These are phyloP conservation scores for Melastoma malabathricum DNA, from an alignment of 345 rosid genomes.

Conservation along the genomic window DNA sequence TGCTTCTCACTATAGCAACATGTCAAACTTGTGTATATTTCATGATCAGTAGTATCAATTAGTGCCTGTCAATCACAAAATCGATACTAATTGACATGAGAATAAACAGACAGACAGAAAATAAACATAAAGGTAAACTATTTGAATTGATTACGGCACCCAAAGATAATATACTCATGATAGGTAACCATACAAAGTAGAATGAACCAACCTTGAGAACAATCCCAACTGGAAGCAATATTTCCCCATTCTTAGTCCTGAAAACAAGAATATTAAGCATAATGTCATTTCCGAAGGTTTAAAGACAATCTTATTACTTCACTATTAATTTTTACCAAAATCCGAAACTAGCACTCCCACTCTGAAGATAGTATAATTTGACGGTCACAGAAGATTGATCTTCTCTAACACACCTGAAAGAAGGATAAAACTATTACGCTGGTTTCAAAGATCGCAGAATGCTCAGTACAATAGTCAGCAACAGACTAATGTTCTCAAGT, in stretches of 20 bases:
- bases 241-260: slow-evolving; percentile 85
- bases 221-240: slow-evolving; percentile 78
- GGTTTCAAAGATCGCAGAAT: neutral
- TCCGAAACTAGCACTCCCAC: slow-evolving; percentile 94
- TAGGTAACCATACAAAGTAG: neutral
- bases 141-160: neutral
- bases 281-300: neutral
- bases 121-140: neutral
- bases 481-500: too few relatives aligned
- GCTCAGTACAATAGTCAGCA: neutral
- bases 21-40: slow-evolving; percentile 57
- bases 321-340: slow-evolving; percentile 45
- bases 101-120: slow-evolving; percentile 1
- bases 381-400: slow-evolving; percentile 69
- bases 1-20: slow-evolving; percentile 42
- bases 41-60: slow-evolving; percentile 57
- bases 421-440: neutral
- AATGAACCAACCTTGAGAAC: slow-evolving; percentile 58
- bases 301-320: neutral
- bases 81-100: slow-evolving; percentile 2
- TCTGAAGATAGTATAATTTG: slow-evolving; percentile 73
- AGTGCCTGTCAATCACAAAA: slow-evolving; percentile 47
- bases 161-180: neutral
- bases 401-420: slow-evolving; percentile 75
- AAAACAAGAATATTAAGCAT: slow-evolving; percentile 6